A percentile compares a stretch with the other conserved stretches of the same genome.
phyloP scores from a whole-genome alignment of 2,329 filamentous ascomycete species.

The Aspergillus quadricinctus region DNA sequence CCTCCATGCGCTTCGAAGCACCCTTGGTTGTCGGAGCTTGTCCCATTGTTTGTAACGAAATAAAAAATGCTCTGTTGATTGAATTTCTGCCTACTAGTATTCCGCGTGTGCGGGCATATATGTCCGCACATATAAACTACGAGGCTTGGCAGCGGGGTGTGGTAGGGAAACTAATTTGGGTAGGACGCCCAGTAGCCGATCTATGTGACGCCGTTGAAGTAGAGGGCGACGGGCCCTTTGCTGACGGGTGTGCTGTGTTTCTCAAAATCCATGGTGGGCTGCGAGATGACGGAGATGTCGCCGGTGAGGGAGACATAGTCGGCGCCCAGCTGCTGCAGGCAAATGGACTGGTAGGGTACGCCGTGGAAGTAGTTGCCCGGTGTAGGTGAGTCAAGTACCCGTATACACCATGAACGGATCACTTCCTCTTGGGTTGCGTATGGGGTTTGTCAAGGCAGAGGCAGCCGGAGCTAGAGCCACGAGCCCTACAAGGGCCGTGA shows the following conservation, averaged over 20 bases:
- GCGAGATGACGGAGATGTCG: slow-evolving; percentile 46
- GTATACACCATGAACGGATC: slow-evolving; percentile 53
- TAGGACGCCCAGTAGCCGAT: slow-evolving; percentile 53
- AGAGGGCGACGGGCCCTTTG: slow-evolving; percentile 53
- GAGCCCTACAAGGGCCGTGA: background rate
- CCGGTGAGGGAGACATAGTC: slow-evolving; percentile 32
- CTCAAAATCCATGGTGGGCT: slow-evolving; percentile 52
- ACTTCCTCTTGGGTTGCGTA: slow-evolving; percentile 47
- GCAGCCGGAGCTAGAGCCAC: background rate
- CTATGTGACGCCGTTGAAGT: slow-evolving; percentile 51
- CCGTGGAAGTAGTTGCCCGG: slow-evolving; percentile 43
- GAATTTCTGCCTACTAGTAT: too few relatives aligned
- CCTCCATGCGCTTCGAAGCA: too few relatives aligned
- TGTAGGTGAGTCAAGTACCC: slow-evolving; percentile 55
- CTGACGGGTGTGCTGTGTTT: slow-evolving; percentile 49
- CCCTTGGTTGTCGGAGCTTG: too few relatives aligned
- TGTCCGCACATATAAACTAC: too few relatives aligned
- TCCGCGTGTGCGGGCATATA: too few relatives aligned
- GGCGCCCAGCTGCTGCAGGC: slow-evolving; percentile 8
- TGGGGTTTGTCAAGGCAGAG: slow-evolving; percentile 48
- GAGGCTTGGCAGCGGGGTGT: too few relatives aligned
- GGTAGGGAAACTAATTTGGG: too few relatives aligned
- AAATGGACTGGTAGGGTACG: slow-evolving; percentile 22
- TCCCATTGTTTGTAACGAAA: too few relatives aligned
- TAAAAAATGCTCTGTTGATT: too few relatives aligned